Evolutionary conservation across 208 protist genomes (phyloP).

Genomic region (Blastocrithidia nonstop): DNA sequence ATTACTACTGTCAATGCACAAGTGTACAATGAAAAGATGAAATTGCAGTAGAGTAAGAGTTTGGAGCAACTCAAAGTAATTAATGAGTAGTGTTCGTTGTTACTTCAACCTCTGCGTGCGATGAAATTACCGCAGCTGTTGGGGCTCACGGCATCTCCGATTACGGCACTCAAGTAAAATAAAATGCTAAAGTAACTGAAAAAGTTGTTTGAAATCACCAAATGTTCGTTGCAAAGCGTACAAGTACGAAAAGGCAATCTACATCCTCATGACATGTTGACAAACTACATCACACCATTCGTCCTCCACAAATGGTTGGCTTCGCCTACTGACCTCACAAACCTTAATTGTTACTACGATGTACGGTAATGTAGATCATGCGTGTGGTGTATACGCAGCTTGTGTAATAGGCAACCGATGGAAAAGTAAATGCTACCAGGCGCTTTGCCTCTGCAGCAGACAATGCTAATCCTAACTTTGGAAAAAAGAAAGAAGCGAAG

Average conservation of each 20-base stretch:
- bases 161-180: constrained; percentile 6
- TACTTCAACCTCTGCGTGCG: too few species aligned
- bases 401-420: too few species aligned
- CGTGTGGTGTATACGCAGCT: too few species aligned
- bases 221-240: constrained; percentile 5
- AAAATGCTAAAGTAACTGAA: constrained; percentile 5
- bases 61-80: too few species aligned
- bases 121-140: constrained; percentile 16
- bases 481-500: not conserved
- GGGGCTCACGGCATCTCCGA: constrained; percentile 37
- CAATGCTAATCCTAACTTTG: too few species aligned
- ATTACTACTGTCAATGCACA: too few species aligned
- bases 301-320: constrained; percentile 1
- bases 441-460: too few species aligned
- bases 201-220: constrained; percentile 1
- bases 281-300: not conserved
- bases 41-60: too few species aligned
- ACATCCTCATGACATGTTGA: too few species aligned
- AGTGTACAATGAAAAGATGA: too few species aligned
- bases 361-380: not conserved
- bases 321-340: constrained; percentile 5
- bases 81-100: too few species aligned
- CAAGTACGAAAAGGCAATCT: constrained; percentile 1
- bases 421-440: too few species aligned
- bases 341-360: constrained; percentile 5